Conservation (phyloP, 2,329 filamentous ascomycete species). For the Sordariomycetes sp. region DNA sequence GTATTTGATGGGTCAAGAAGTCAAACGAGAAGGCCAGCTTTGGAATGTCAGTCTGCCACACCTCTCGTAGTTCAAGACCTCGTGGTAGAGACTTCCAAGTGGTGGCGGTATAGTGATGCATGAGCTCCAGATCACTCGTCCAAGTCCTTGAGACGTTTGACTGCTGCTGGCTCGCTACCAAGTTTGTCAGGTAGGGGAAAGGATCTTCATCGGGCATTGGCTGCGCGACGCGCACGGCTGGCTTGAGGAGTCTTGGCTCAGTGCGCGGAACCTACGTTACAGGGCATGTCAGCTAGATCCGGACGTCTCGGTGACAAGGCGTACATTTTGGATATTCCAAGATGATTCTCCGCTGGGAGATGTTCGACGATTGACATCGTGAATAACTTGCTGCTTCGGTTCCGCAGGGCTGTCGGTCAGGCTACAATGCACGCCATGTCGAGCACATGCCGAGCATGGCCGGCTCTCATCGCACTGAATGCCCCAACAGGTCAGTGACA, state of each 20-base stretch:
- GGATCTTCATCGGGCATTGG: background rate
- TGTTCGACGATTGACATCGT: slow-evolving; percentile 4
- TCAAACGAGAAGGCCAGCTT: slow-evolving; percentile 15
- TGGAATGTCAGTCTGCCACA: slow-evolving; percentile 19
- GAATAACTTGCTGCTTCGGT: background rate
- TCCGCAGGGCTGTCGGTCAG: no score
- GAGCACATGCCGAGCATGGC: slow-evolving; percentile 25
- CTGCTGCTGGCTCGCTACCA: background rate
- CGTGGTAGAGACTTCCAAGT: slow-evolving; percentile 20
- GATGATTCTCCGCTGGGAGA: slow-evolving; percentile 5
- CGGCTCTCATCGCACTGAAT: slow-evolving; percentile 26
- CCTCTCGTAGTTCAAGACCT: slow-evolving; percentile 5
- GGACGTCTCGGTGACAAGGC: no score
- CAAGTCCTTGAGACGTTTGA: slow-evolving; percentile 7
- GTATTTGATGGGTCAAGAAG: slow-evolving; percentile 20
- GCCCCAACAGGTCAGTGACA: background rate
- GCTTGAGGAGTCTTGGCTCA: background rate
- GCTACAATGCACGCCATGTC: slow-evolving; percentile 24
- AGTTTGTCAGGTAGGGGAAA: slow-evolving; percentile 4
- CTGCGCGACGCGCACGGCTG: background rate
- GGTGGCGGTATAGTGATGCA: slow-evolving; percentile 22
- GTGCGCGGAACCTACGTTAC: no score
- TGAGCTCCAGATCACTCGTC: slow-evolving; percentile 24
- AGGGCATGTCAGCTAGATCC: no score
- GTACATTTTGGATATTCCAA: no score